Conservation (phyloP, 371 early-diverging fungal genomes). For the Lichtheimia ornata region DNA sequence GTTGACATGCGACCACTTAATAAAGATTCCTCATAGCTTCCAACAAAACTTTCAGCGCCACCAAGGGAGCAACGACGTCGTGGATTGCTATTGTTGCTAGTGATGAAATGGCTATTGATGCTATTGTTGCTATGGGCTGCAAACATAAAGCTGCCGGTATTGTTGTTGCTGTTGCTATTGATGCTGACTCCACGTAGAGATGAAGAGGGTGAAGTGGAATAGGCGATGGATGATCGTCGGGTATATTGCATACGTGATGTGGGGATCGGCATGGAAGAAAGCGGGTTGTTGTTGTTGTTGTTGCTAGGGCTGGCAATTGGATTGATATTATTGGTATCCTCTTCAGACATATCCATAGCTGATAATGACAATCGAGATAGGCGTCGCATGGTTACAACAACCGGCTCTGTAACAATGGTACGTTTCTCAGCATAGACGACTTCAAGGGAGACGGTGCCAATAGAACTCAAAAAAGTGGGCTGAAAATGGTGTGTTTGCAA, state of each 20-base stretch:
- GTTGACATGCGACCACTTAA: conserved; percentile 84
- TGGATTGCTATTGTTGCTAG: conserved; percentile 21
- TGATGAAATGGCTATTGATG: conserved; percentile 4
- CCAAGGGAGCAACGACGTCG: conserved; percentile 23
- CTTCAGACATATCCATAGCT: conserved; percentile 26
- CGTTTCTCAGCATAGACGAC: conserved; percentile 41
- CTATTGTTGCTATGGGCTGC: not conserved
- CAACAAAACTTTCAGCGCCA: conserved; percentile 60
- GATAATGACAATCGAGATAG: conserved; percentile 20
- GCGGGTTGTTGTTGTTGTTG: conserved; percentile 4
- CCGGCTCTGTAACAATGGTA: conserved; percentile 2
- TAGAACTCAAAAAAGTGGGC: conserved; percentile 7
- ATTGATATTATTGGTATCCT: conserved; percentile 3
- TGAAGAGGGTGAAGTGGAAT: conserved; percentile 36
- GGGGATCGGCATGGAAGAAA: conserved; percentile 30
- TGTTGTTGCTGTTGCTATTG: not conserved
- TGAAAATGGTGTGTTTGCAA: conserved; percentile 45
- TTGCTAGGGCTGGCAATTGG: too few species aligned
- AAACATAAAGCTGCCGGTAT: not conserved
- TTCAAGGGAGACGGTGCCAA: conserved; percentile 28
- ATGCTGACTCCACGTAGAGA: conserved; percentile 3
- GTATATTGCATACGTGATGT: conserved; percentile 46
- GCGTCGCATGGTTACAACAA: conserved; percentile 9
- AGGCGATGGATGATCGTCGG: conserved; percentile 31
- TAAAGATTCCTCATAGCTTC: conserved; percentile 83